A percentile compares a stretch with the other conserved stretches of the same genome.
Evolutionary conservation across 2,329 filamentous ascomycete species (phyloP).

Genomic region (Colletotrichum gigasporum): DNA sequence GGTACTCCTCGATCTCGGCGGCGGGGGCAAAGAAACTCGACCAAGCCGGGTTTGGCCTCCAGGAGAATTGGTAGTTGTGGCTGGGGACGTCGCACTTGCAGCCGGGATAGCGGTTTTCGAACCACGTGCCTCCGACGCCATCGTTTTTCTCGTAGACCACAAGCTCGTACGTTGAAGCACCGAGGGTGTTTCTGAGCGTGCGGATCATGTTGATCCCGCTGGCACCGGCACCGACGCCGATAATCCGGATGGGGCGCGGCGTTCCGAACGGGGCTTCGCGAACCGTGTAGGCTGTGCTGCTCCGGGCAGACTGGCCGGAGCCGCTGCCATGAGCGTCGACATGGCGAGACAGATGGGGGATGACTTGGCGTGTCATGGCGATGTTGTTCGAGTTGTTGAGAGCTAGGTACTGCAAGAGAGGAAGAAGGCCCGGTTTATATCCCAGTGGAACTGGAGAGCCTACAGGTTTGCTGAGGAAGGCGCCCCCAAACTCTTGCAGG

Average conservation of each 20-base stretch:
- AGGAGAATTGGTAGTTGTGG: conserved; percentile 72
- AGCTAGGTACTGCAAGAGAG: neutral
- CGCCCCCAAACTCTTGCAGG: neutral
- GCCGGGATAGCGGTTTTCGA: conserved; percentile 67
- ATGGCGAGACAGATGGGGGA: conserved; percentile 32
- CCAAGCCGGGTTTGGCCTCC: conserved; percentile 68
- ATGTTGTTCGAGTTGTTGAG: neutral
- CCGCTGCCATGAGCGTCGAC: conserved; percentile 23
- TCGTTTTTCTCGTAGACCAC: conserved; percentile 66
- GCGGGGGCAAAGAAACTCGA: conserved; percentile 64
- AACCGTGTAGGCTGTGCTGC: conserved; percentile 20
- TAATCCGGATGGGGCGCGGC: conserved; percentile 27
- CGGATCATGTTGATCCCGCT: conserved; percentile 42
- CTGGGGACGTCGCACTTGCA: conserved; percentile 66
- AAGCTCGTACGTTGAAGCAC: conserved; percentile 50
- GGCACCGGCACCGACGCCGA: conserved; percentile 31
- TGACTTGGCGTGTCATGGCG: conserved; percentile 30
- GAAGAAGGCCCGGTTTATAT: conserved; percentile 24
- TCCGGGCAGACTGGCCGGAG: conserved; percentile 8
- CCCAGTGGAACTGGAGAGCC: neutral
- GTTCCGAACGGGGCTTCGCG: conserved; percentile 28
- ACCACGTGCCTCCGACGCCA: conserved; percentile 66
- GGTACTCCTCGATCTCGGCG: conserved; percentile 65
- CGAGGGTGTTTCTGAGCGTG: conserved; percentile 52
- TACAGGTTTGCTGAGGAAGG: neutral